Evolutionary conservation across 805 yeast species (phyloP).

Genomic region (Kuraishia floccosa): DNA sequence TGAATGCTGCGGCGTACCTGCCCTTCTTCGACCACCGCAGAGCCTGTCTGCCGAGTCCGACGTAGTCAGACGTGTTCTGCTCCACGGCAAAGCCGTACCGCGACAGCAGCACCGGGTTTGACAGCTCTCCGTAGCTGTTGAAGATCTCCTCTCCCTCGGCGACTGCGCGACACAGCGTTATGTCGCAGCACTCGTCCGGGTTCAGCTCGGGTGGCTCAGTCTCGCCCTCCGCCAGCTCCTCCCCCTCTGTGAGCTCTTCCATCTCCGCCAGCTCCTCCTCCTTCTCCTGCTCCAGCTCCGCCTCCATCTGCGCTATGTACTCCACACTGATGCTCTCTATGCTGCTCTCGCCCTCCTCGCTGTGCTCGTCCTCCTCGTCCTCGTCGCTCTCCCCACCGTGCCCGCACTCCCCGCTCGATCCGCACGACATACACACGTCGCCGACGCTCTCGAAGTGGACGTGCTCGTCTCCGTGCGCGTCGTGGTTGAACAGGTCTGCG

Average conservation of each 20-base stretch:
- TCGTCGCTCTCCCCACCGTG: constrained; percentile 18
- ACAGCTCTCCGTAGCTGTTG: constrained; percentile 73
- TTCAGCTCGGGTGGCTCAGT: constrained; percentile 12
- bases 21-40: constrained; percentile 18
- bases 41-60: constrained; percentile 45
- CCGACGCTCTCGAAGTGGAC: constrained; percentile 53
- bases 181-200: constrained; percentile 60
- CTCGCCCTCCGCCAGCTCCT: constrained; percentile 11
- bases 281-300: constrained; percentile 8
- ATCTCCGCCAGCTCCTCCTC: constrained; percentile 15
- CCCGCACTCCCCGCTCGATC: constrained; percentile 17
- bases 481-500: constrained; percentile 83
- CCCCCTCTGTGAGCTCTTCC: constrained; percentile 8
- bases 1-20: constrained; percentile 22
- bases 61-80: constrained; percentile 41
- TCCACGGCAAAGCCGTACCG: constrained; percentile 68
- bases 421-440: constrained; percentile 23
- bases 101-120: constrained; percentile 55
- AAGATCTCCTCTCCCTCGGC: constrained; percentile 48
- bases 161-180: constrained; percentile 35
- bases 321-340: constrained; percentile 19
- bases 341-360: constrained; percentile 1
- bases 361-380: constrained; percentile 5
- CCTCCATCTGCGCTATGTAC: constrained; percentile 17
- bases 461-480: constrained; percentile 36